Evolutionary conservation across 306 rosid species (phyloP), one percentile per base, ranked within the genome.

Genomic region (Coriaria nepalensis): DNA sequence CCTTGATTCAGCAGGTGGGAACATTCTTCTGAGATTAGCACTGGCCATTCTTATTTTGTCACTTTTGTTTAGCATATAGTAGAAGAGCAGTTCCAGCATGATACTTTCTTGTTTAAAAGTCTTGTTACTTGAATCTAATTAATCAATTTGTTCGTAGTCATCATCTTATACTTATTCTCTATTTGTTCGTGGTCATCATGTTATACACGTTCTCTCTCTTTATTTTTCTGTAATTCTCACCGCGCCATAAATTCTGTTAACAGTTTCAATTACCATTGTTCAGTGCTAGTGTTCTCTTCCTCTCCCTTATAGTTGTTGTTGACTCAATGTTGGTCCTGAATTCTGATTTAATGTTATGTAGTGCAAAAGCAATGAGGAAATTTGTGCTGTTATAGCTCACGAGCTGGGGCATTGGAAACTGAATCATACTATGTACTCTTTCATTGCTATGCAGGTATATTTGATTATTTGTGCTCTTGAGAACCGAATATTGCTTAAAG

Each of bases 391-490:
- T 56, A 85, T 85, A 68, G 98, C 94, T 56, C 98, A 90, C 50
- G 95, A 90, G 68, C 72, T 90, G 50, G 98, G 98, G 65, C 98
- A 90, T 65, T 90, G 98, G 98, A 81, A 90, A 68, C 98, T 90
- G 56, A 90, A 73, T 67, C 98, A 90, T 65, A 90, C 97, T 0
- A 60, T 81, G 74, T 90, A 77, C 76, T 77, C 97, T 6, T 90
- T 90, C 74, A 57, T 90, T 38, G 97, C 97, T 13, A 73, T 84
- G 76, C 97, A 90, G 95, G 97, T 90, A 66, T 10, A 14, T 44
- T 50, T 43, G 46, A 69, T 43, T n/a, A 37, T 53, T 45, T 48
- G 52, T 44, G 47, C 47, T 57, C 53, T 61, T 13, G 48, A 60
- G 51, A n/a, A 52, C 49, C 7, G 29, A 20, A 20, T 20, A 20